These are phyloP conservation scores for Saccharomyces mikatae DNA, from an alignment of 805 yeast genomes.

Conservation along the genomic window DNA sequence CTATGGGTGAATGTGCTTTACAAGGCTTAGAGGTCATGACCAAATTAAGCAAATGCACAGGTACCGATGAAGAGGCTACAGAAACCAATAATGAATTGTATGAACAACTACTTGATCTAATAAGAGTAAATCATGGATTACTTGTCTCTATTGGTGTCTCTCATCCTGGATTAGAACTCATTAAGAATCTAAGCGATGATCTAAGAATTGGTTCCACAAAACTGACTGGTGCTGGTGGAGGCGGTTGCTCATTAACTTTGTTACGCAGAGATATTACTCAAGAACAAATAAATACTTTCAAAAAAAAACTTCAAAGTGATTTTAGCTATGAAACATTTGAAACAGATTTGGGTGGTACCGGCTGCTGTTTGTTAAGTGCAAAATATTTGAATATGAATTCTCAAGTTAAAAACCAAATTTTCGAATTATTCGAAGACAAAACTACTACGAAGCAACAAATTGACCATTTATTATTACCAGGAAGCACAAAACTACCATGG, in stretches of 20 bases:
- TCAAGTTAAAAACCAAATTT: neutral
- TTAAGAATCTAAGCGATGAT: conserved; percentile 59
- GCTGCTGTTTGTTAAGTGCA: conserved; percentile 43
- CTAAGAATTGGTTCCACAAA: conserved; percentile 75
- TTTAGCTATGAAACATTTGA: conserved; percentile 67
- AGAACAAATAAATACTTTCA: conserved; percentile 30
- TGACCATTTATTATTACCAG: conserved; percentile 13
- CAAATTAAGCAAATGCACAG: neutral
- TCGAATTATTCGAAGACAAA: neutral
- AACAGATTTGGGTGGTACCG: conserved; percentile 82
- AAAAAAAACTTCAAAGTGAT: conserved; percentile 25
- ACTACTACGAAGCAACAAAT: conserved; percentile 7
- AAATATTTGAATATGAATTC: neutral
- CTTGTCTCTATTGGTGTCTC: conserved; percentile 82
- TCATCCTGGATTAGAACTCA: conserved; percentile 80
- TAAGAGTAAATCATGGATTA: conserved; percentile 80
- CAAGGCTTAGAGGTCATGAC: conserved; percentile 42
- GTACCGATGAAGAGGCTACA: conserved; percentile 4
- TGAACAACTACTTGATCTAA: conserved; percentile 46
- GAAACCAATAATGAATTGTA: conserved; percentile 40
- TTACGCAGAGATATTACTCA: conserved; percentile 39
- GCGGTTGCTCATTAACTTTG: conserved; percentile 93
- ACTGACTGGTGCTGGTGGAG: conserved; percentile 98
- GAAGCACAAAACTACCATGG: conserved; percentile 12
- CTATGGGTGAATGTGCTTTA: conserved; percentile 66